A percentile compares a stretch with the other conserved stretches of the same genome.
Evolutionary conservation across 108 stramenopile species (phyloP).

Genomic region (Nannochloropsis salina): DNA sequence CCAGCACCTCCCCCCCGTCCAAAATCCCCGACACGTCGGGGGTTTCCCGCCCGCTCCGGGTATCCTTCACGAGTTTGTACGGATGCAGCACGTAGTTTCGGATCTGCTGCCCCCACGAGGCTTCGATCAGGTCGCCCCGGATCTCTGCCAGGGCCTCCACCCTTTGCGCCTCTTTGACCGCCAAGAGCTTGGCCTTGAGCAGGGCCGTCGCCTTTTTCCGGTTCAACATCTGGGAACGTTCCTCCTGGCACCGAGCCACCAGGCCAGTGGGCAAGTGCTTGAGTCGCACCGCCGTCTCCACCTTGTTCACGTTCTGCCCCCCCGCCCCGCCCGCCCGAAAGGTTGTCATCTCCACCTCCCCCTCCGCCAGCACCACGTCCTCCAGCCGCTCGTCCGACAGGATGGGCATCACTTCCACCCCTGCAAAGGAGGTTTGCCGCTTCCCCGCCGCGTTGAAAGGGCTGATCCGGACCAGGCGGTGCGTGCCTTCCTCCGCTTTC

Average conservation of each 20-base stretch:
- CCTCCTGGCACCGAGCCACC: conserved; percentile 45
- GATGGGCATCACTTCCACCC: conserved; percentile 80
- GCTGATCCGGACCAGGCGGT: conserved; percentile 77
- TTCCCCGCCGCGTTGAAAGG: conserved; percentile 91
- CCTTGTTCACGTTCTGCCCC: conserved; percentile 57
- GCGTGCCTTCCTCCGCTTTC: conserved; percentile 84
- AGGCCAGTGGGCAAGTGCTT: conserved; percentile 53
- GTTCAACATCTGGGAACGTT: conserved; percentile 49
- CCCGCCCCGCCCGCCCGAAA: conserved; percentile 49
- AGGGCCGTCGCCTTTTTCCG: conserved; percentile 38
- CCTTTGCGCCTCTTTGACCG: conserved; percentile 46
- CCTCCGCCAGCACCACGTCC: conserved; percentile 35
- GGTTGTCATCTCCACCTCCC: conserved; percentile 53
- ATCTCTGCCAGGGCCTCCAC: conserved; percentile 36
- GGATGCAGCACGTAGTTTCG: conserved; percentile 95
- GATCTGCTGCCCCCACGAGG: conserved; percentile 88
- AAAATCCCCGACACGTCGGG: conserved; percentile 40
- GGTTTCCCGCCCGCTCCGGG: conserved; percentile 37
- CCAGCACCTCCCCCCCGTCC: conserved; percentile 36
- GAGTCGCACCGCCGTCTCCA: conserved; percentile 55
- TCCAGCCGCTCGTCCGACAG: conserved; percentile 60
- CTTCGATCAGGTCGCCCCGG: conserved; percentile 51
- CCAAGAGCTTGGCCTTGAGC: conserved; percentile 48
- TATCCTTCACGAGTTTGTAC: conserved; percentile 86
- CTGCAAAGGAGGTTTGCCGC: conserved; percentile 91